Conservation (phyloP, 2,329 filamentous ascomycete species). For the Pseudogymnoascus sp. region DNA sequence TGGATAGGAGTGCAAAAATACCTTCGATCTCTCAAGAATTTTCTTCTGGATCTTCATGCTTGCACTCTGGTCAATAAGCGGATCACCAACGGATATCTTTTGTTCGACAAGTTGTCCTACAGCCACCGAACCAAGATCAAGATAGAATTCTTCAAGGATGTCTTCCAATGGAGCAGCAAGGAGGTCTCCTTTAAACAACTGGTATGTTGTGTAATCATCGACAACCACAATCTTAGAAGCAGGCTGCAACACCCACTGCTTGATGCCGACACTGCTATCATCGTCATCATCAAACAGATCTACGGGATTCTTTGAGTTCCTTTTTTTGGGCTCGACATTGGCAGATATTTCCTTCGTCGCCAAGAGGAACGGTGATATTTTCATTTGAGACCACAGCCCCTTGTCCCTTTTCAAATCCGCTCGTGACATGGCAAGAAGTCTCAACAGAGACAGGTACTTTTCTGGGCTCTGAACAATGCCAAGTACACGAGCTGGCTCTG, state of each 20-base stretch:
- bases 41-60: conserved; percentile 67
- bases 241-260: conserved; percentile 62
- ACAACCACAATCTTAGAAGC: conserved; percentile 69
- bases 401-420: conserved; percentile 68
- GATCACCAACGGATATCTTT: conserved; percentile 61
- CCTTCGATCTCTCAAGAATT: conserved; percentile 77
- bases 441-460: conserved; percentile 78
- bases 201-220: conserved; percentile 84
- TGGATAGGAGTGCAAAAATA: conserved; percentile 74
- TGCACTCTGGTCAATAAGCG: conserved; percentile 53
- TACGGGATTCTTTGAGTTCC: conserved; percentile 13
- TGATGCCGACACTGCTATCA: conserved; percentile 34
- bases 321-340: conserved; percentile 19
- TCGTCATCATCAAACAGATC: conserved; percentile 34
- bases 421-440: conserved; percentile 69
- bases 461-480: conserved; percentile 72
- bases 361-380: conserved; percentile 66
- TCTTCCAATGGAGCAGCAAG: conserved; percentile 90
- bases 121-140: conserved; percentile 67
- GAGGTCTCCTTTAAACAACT: conserved; percentile 76
- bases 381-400: conserved; percentile 69
- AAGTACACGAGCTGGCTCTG: conserved; percentile 74
- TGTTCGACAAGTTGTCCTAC: conserved; percentile 74
- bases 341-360: conserved; percentile 65
- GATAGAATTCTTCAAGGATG: conserved; percentile 74